These are phyloP conservation scores for Plasmodium gaboni DNA, from an alignment of 169 alveolate species.

Conservation along the genomic window DNA sequence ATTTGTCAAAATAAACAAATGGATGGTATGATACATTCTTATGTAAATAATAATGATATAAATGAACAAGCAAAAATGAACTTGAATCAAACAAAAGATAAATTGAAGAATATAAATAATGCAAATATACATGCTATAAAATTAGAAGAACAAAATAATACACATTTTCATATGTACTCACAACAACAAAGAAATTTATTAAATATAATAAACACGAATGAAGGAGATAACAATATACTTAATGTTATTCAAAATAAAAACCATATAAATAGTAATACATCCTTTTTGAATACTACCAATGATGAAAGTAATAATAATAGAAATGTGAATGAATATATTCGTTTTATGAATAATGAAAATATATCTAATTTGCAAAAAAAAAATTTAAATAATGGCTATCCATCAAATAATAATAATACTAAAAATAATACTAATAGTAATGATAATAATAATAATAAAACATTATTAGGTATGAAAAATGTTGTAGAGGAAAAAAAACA, in stretches of 20 bases:
- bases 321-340: background rate
- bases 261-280: background rate
- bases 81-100: too few relatives aligned
- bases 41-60: background rate
- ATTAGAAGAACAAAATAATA: background rate
- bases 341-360: background rate
- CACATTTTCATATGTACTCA: background rate
- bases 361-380: background rate
- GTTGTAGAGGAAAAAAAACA: background rate
- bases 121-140: background rate
- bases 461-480: background rate
- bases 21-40: background rate
- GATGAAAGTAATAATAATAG: background rate
- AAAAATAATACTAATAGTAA: background rate
- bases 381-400: too few relatives aligned
- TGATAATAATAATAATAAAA: background rate
- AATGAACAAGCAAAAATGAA: background rate
- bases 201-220: background rate
- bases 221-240: too few relatives aligned
- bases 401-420: too few relatives aligned
- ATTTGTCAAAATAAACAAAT: conserved; percentile 20
- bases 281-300: background rate
- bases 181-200: background rate
- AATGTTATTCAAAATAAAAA: background rate
- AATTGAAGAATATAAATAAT: too few relatives aligned